phyloP scores from a whole-genome alignment of 2,329 filamentous ascomycete species.

The Xylariaceae sp. region DNA sequence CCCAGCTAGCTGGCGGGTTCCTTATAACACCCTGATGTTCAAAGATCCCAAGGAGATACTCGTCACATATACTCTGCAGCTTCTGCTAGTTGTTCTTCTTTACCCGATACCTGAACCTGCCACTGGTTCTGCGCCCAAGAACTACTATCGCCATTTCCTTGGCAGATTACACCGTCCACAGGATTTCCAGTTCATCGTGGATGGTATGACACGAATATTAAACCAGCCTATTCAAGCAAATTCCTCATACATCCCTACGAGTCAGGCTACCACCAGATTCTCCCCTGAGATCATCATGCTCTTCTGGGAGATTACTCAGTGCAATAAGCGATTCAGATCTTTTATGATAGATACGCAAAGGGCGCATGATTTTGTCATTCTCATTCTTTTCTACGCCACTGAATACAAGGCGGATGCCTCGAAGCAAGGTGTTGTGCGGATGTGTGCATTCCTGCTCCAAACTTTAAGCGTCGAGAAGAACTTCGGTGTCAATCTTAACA shows the following conservation, averaged over 20 bases:
- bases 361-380: slow-evolving; percentile 87
- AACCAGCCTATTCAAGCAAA: slow-evolving; percentile 92
- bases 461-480: slow-evolving; percentile 91
- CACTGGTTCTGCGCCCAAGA: slow-evolving; percentile 70
- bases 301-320: slow-evolving; percentile 96
- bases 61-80: slow-evolving; percentile 88
- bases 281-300: slow-evolving; percentile 95
- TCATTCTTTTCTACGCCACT: slow-evolving; percentile 89
- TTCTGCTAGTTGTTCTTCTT: slow-evolving; percentile 81
- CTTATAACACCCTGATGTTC: slow-evolving; percentile 90
- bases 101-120: slow-evolving; percentile 85
- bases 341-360: slow-evolving; percentile 97
- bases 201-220: slow-evolving; percentile 89
- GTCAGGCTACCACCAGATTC: slow-evolving; percentile 79
- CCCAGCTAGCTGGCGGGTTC: slow-evolving; percentile 88
- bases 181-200: slow-evolving; percentile 96
- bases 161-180: slow-evolving; percentile 88
- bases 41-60: slow-evolving; percentile 88
- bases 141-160: slow-evolving; percentile 91
- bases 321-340: slow-evolving; percentile 94
- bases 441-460: slow-evolving; percentile 97
- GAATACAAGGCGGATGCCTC: slow-evolving; percentile 84
- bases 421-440: slow-evolving; percentile 89
- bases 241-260: slow-evolving; percentile 83
- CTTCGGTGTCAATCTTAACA: slow-evolving; percentile 89